Evolutionary conservation across 164 flowering plant species (phyloP).

Genomic region (Euptelea pleiosperma): DNA sequence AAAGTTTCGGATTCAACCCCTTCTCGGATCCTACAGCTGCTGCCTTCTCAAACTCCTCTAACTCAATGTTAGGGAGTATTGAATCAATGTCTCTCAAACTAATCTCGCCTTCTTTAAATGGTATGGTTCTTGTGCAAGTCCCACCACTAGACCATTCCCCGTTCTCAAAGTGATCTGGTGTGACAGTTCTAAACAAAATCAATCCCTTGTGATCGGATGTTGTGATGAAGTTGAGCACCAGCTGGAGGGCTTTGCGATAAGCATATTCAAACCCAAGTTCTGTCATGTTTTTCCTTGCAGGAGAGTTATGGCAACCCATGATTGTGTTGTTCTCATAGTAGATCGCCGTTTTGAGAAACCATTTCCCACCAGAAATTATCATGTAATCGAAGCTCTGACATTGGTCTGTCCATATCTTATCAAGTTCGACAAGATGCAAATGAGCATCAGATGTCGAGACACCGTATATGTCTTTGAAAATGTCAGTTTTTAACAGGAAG

Average conservation of each 20-base stretch:
- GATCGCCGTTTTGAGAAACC: slow-evolving; percentile 84
- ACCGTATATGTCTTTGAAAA: slow-evolving; percentile 74
- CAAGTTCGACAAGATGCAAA: slow-evolving; percentile 74
- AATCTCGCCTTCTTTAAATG: slow-evolving; percentile 65
- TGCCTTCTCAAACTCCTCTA: slow-evolving; percentile 60
- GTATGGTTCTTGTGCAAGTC: slow-evolving; percentile 55
- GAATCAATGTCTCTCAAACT: slow-evolving; percentile 40
- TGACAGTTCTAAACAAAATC: slow-evolving; percentile 59
- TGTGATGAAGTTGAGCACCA: slow-evolving; percentile 39
- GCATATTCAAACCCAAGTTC: slow-evolving; percentile 60
- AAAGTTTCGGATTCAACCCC: slow-evolving; percentile 55
- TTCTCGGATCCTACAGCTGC: slow-evolving; percentile 31
- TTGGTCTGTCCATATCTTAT: slow-evolving; percentile 55
- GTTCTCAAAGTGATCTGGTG: slow-evolving; percentile 90
- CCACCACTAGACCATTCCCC: slow-evolving; percentile 96
- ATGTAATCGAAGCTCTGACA: slow-evolving; percentile 56
- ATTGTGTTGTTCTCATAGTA: slow-evolving; percentile 59
- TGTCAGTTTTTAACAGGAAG: slow-evolving; percentile 67
- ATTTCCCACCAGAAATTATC: slow-evolving; percentile 78
- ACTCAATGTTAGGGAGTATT: slow-evolving; percentile 48
- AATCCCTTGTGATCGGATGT: slow-evolving; percentile 46
- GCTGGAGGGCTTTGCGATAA: slow-evolving; percentile 50
- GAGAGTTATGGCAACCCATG: slow-evolving; percentile 83
- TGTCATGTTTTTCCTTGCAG: slow-evolving; percentile 53
- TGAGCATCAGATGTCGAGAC: slow-evolving; percentile 61